phyloP scores from a whole-genome alignment of 768 basidiomycete species.

The Tylopilus intermedius region DNA sequence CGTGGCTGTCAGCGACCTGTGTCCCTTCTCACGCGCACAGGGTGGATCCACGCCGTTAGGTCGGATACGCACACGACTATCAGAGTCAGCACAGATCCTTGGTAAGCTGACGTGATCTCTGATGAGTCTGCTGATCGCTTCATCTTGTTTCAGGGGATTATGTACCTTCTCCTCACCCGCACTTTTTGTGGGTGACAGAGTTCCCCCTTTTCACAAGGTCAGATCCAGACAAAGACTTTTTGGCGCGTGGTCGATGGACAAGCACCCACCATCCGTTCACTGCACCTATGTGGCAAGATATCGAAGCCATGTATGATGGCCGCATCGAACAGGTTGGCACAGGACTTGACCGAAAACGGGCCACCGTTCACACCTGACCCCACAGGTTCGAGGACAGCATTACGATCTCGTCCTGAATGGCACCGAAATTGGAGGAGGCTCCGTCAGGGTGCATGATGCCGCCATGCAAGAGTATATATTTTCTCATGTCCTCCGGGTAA shows the following conservation, averaged over 20 bases:
- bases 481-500: conserved; percentile 68
- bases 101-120: conserved; percentile 39
- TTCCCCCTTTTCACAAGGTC: conserved; percentile 88
- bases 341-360: not conserved
- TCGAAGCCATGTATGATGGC: conserved; percentile 69
- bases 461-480: conserved; percentile 83
- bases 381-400: conserved; percentile 86
- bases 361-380: not conserved
- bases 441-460: conserved; percentile 88
- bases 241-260: conserved; percentile 85
- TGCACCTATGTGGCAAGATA: conserved; percentile 89
- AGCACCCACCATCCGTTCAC: conserved; percentile 96
- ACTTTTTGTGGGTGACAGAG: conserved; percentile 94
- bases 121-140: not conserved
- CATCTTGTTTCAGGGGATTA: conserved; percentile 47
- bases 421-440: conserved; percentile 89
- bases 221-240: conserved; percentile 82
- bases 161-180: conserved; percentile 51
- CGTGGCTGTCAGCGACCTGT: conserved; percentile 7
- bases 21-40: conserved; percentile 38
- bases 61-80: conserved; percentile 58
- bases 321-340: conserved; percentile 50
- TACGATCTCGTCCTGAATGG: conserved; percentile 95
- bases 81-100: conserved; percentile 58
- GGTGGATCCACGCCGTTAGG: conserved; percentile 86